Percentiles rank a stretch among this genome's conserved stretches.
Conservation (phyloP, 257 asterid species). For the Nicotiana tomentosiformis region DNA sequence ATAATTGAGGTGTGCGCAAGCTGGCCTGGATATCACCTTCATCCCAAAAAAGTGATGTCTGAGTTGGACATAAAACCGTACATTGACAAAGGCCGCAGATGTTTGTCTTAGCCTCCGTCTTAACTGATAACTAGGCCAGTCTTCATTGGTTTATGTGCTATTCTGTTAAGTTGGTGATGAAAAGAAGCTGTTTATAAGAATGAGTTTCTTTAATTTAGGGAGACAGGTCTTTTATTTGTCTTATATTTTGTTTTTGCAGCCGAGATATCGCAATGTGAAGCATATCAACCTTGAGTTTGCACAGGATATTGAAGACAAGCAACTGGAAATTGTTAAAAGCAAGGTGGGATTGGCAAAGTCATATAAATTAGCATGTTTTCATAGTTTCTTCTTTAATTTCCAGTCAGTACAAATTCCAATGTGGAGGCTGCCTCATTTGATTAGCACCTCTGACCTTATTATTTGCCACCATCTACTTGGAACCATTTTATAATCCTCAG, state of each 20-base stretch:
- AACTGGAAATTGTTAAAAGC: constrained; percentile 55
- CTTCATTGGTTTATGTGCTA: not conserved
- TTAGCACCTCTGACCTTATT: not conserved
- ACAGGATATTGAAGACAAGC: constrained; percentile 73
- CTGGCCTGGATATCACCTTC: too few species aligned
- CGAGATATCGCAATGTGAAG: constrained; percentile 78
- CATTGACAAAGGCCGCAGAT: not conserved
- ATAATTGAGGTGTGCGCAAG: too few species aligned
- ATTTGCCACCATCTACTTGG: not conserved
- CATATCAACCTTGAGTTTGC: constrained; percentile 86
- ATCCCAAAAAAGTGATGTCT: not conserved
- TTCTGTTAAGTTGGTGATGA: not conserved
- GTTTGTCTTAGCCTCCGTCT: not conserved
- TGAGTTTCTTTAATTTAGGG: constrained; percentile 1
- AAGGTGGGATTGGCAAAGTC: constrained; percentile 35
- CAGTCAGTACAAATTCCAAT: not conserved
- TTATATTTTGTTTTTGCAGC: constrained; percentile 40
- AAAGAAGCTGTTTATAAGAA: not conserved
- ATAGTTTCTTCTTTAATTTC: not conserved
- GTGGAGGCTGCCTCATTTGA: not conserved
- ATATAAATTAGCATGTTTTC: not conserved
- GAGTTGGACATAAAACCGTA: not conserved
- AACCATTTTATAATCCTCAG: not conserved
- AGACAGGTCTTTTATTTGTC: not conserved
- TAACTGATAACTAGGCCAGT: not conserved